These are phyloP conservation scores for Komagataella mondaviorum DNA, from an alignment of 805 yeast genomes.

Conservation along the genomic window DNA sequence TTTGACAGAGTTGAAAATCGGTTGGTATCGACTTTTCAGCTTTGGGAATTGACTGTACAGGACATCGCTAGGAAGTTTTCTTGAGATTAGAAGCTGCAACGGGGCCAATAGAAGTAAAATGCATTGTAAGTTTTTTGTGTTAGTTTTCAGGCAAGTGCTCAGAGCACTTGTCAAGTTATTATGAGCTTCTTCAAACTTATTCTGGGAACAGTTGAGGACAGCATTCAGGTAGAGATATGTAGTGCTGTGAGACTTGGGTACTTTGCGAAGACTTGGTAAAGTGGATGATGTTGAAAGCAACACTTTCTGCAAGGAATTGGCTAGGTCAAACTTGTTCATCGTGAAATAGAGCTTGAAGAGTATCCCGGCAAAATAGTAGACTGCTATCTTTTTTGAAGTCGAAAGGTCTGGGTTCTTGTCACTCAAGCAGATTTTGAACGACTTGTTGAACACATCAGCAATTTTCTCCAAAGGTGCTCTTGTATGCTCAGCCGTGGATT, in stretches of 20 bases:
- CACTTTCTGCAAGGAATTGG: constrained; percentile 63
- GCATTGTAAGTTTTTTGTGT: constrained; percentile 21
- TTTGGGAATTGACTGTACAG: constrained; percentile 28
- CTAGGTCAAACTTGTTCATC: constrained; percentile 55
- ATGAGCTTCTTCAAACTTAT: constrained; percentile 39
- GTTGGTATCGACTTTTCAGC: constrained; percentile 26
- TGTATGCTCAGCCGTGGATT: neutral
- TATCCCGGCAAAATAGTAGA: constrained; percentile 58
- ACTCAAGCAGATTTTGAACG: constrained; percentile 66
- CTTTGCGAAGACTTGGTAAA: constrained; percentile 33
- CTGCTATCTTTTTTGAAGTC: constrained; percentile 44
- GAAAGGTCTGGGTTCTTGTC: constrained; percentile 48
- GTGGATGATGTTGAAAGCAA: constrained; percentile 35
- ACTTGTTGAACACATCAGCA: constrained; percentile 37
- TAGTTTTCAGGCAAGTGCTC: constrained; percentile 12
- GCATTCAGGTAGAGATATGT: constrained; percentile 61
- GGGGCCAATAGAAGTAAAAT: constrained; percentile 57
- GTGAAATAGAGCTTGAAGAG: constrained; percentile 59
- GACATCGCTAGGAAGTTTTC: constrained; percentile 28
- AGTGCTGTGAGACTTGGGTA: constrained; percentile 39
- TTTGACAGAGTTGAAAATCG: constrained; percentile 32
- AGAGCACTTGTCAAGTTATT: constrained; percentile 39
- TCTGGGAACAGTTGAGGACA: constrained; percentile 49
- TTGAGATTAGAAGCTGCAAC: constrained; percentile 34
- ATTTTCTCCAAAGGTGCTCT: constrained; percentile 1